Evolutionary conservation across 2,329 filamentous ascomycete genomes (phyloP).

Genomic region (Pestalotiopsis fici): DNA sequence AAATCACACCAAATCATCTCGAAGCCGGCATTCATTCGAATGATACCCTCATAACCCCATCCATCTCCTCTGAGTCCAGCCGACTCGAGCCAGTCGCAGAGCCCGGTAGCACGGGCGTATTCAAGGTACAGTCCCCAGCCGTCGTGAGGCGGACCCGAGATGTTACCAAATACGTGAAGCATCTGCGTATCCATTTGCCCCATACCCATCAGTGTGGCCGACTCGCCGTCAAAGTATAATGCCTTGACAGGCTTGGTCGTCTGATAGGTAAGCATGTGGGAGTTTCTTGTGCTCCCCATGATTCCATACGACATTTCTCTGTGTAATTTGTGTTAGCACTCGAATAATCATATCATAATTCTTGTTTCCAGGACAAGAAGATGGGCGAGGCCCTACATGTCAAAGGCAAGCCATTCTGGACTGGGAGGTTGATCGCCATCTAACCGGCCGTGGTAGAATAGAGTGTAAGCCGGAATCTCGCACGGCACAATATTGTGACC

Average conservation of each 20-base stretch:
- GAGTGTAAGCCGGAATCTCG: constrained; percentile 45
- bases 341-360: not conserved
- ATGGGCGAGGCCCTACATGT: no score
- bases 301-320: constrained; percentile 55
- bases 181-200: constrained; percentile 51
- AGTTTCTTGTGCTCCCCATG: constrained; percentile 43
- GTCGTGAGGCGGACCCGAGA: constrained; percentile 32
- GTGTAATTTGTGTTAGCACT: constrained; percentile 9
- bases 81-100: constrained; percentile 46
- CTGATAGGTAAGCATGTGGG: constrained; percentile 49
- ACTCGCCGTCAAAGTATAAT: constrained; percentile 53
- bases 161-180: constrained; percentile 49
- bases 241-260: constrained; percentile 41
- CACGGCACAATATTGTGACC: constrained; percentile 49
- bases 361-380: not conserved
- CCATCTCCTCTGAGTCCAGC: constrained; percentile 41
- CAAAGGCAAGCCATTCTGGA: constrained; percentile 54
- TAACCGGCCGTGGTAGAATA: constrained; percentile 49
- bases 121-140: constrained; percentile 42
- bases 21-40: constrained; percentile 54
- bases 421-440: constrained; percentile 41
- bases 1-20: constrained; percentile 56
- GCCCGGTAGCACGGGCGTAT: constrained; percentile 45
- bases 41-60: constrained; percentile 50
- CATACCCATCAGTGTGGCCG: constrained; percentile 45